Evolutionary conservation across 108 stramenopile genomes (phyloP), one percentile per base, ranked within the genome.

Genomic region (Schizochytrium sp.): DNA sequence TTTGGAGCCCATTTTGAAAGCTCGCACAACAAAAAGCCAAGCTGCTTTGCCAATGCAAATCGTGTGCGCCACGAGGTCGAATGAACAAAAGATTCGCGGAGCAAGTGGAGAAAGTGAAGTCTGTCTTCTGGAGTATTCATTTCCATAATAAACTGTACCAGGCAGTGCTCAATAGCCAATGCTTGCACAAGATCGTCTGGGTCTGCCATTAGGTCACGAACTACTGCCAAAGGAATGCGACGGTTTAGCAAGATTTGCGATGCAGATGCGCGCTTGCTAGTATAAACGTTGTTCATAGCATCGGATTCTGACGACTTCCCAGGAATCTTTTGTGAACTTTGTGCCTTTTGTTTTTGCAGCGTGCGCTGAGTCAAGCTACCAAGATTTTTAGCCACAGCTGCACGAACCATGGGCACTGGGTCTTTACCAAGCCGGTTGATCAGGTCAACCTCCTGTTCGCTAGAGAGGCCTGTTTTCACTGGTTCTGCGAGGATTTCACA

Each of bases 161-260:
- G 76, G 76, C 76, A 83, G 53, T 83, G 53, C 76, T 83, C 28
- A 1, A 83, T 55, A 5, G 76, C 76, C 47, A 55, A 13, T 8
- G 76, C 76, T 40, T 83, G 76, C 47, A 83, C 76, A 8, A 83
- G 13, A 28, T 83, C 76, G 28, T 83, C 76, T 83, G 76, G 76
- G 3, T 83, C 76, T 10, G 76, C 53, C 76, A 83, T 83, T n/a
- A 83, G 53, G 76, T 83, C 76, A n/a, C 76, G 47, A 47, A 83
- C 76, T 2, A 55, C 28, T 1, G 53, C 5, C 10, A 83, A 53
- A 55, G 76, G 76, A n/a, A 83, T 55, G 28, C 40, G 40, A 1
- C 64, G 64, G 8, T 69, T 38, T 15, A 69, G 5, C 12, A 69
- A 44, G 12, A 38, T 15, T 15, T 69, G 57, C 57, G 57, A 58